Evolutionary conservation across 2,329 filamentous ascomycete genomes (phyloP), one percentile per base, ranked within the genome.

Genomic region (Thelonectria rubi): DNA sequence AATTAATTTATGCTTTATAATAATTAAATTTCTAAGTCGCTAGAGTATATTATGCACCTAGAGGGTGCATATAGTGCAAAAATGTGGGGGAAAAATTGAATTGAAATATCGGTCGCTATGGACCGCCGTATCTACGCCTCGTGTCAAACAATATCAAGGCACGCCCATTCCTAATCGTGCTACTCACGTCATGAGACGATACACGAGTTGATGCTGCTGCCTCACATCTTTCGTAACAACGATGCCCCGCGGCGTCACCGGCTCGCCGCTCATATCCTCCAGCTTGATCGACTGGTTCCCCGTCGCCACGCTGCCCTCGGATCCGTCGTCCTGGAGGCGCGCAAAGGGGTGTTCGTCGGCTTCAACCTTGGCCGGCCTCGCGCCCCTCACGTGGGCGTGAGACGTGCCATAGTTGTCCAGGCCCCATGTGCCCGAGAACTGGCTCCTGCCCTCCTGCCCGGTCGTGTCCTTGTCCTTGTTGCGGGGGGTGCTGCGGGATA

Each of bases 331-430:
- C 45, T 39, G 15, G 2, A 54, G 40, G 5, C 40, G 24, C 11
- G 51, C 51, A 54, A 54, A 54, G 1, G 51, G 51, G 2, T 43
- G 51, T 10, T 42, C 26, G 11, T 54, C 51, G 3, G 11, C 15
- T 32, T 54, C 51, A n/a, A n/a, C n/a, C 6, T 21, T 11, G 30
- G 46, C 24, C 26, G 32, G 14, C 10, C 45, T 54, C 6, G 39
- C 15, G 10, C 39, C 39, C 32, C 15, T 42, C 24, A n/a, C 24
- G n/a, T 43, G 51, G 10, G 39, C 24, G 6, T 43, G 24, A 10
- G 40, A 54, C 9, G 39, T 32, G 7, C 24, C 51, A n/a, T 42
- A 54, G 21, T 43, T 54, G 12, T 54, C 51, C 40, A 45, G n/a
- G 10, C 51, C 40, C 42, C 26, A 55, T 1, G 30, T 24, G 12